Percentiles rank a stretch among this genome's conserved stretches.
phyloP scores from a whole-genome alignment of 1,139 yeast species.

The Fermentozyma sake region DNA sequence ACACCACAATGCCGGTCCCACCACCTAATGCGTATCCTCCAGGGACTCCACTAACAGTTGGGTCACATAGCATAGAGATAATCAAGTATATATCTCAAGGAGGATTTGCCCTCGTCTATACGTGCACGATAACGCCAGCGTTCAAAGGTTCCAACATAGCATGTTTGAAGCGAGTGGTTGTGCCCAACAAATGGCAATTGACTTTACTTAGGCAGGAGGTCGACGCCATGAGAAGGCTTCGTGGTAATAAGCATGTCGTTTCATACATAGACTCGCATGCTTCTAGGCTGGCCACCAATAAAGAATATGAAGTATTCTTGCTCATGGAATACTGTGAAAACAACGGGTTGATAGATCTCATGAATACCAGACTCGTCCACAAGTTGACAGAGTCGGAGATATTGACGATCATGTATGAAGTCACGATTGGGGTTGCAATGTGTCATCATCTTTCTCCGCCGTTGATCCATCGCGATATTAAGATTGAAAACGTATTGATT shows the following conservation, averaged over 20 bases:
- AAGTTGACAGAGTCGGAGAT: constrained; percentile 82
- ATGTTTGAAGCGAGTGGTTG: constrained; percentile 71
- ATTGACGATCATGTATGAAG: constrained; percentile 74
- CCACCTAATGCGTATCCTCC: constrained; percentile 59
- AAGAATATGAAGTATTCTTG: constrained; percentile 80
- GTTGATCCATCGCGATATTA: constrained; percentile 86
- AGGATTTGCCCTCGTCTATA: constrained; percentile 77
- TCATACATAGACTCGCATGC: constrained; percentile 95
- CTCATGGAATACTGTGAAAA: constrained; percentile 90
- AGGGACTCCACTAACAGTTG: constrained; percentile 61
- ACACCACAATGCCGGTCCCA: constrained; percentile 20
- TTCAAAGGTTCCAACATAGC: constrained; percentile 46
- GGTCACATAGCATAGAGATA: constrained; percentile 55
- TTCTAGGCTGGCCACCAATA: constrained; percentile 44
- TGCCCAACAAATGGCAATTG: constrained; percentile 67
- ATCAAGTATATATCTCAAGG: constrained; percentile 61
- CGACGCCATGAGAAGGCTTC: constrained; percentile 76
- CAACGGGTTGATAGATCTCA: constrained; percentile 85
- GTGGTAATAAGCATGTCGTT: constrained; percentile 77
- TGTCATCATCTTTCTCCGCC: constrained; percentile 85
- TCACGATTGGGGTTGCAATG: constrained; percentile 77
- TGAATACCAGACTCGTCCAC: constrained; percentile 85
- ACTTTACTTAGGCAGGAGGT: constrained; percentile 71
- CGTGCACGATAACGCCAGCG: constrained; percentile 54
- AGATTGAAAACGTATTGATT: constrained; percentile 89